phyloP scores from a whole-genome alignment of 768 basidiomycete species.

The Agaricus bisporus region DNA sequence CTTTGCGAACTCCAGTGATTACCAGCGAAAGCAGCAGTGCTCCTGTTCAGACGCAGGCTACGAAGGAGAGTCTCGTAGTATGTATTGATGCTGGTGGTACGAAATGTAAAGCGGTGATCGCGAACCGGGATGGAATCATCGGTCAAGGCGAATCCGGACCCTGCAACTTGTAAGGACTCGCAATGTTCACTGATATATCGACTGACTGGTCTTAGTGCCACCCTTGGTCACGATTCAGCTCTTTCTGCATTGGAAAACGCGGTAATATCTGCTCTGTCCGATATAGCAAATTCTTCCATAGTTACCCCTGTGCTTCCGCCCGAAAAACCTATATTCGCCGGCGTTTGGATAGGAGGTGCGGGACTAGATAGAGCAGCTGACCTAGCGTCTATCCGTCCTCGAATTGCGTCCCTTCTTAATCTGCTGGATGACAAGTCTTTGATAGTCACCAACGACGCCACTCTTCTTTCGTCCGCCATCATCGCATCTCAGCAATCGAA shows the following conservation, averaged over 20 bases:
- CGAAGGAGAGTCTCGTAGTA: conserved; percentile 12
- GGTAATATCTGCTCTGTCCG: conserved; percentile 11
- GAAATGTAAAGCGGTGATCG: conserved; percentile 19
- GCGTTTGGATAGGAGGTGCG: conserved; percentile 22
- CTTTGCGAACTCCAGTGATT: conserved; percentile 8
- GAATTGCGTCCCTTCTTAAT: conserved; percentile 12
- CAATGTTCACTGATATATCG: background rate
- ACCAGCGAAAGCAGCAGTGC: no score
- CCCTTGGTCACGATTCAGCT: conserved; percentile 20
- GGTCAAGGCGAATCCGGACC: conserved; percentile 19
- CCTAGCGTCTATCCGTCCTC: conserved; percentile 13
- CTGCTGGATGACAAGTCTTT: conserved; percentile 13
- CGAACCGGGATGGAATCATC: conserved; percentile 15
- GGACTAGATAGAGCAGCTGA: conserved; percentile 20
- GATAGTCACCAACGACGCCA: conserved; percentile 21
- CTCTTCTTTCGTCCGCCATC: conserved; percentile 21
- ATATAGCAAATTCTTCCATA: conserved; percentile 1
- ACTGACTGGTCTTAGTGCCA: conserved; percentile 13
- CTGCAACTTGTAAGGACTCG: conserved; percentile 21
- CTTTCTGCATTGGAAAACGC: conserved; percentile 15
- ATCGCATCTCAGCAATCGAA: background rate
- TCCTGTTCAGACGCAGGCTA: background rate
- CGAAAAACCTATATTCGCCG: conserved; percentile 12
- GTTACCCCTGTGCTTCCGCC: background rate
- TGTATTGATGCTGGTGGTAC: conserved; percentile 23